Percentiles rank a stretch among this genome's conserved stretches.
Evolutionary conservation across 805 yeast genomes (phyloP).

Genomic region (Candida oleophila): DNA sequence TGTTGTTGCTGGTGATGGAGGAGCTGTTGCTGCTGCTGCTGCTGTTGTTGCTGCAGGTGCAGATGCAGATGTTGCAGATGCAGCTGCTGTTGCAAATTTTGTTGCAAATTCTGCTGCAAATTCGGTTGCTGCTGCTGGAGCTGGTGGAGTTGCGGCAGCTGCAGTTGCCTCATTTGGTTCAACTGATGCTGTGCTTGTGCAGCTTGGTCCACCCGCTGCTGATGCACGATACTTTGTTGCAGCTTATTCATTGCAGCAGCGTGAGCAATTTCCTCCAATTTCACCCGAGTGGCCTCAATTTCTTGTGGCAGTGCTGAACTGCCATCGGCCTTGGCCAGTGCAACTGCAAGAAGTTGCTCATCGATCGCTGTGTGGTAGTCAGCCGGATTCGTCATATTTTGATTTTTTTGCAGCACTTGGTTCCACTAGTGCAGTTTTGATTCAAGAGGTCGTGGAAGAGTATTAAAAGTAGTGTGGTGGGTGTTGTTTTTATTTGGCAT

Average conservation of each 20-base stretch:
- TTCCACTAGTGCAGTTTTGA: neutral
- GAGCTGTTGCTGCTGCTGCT: constrained; percentile 25
- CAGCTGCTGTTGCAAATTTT: constrained; percentile 13
- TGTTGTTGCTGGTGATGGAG: constrained; percentile 13
- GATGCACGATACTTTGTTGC: constrained; percentile 7
- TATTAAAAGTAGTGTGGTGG: constrained; percentile 5
- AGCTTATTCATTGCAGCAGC: constrained; percentile 17
- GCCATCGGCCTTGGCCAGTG: constrained; percentile 7
- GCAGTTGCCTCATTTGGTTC: constrained; percentile 5
- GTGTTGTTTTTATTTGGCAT: constrained; percentile 1
- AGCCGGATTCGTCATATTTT: constrained; percentile 5
- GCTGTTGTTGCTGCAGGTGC: constrained; percentile 10
- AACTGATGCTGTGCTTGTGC: constrained; percentile 13
- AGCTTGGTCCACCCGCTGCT: constrained; percentile 10
- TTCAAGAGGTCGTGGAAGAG: constrained; percentile 5
- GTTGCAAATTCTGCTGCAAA: constrained; percentile 14
- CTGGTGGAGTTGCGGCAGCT: constrained; percentile 5
- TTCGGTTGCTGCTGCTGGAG: constrained; percentile 8
- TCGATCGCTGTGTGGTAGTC: constrained; percentile 7
- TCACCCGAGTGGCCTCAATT: constrained; percentile 21
- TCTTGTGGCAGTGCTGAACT: constrained; percentile 8
- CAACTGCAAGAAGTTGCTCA: constrained; percentile 7
- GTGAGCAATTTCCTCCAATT: constrained; percentile 32
- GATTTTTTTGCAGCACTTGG: constrained; percentile 5
- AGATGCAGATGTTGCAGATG: constrained; percentile 13